Conservation (phyloP, 2,329 filamentous ascomycete genomes). For the Ascochyta koolunga region DNA sequence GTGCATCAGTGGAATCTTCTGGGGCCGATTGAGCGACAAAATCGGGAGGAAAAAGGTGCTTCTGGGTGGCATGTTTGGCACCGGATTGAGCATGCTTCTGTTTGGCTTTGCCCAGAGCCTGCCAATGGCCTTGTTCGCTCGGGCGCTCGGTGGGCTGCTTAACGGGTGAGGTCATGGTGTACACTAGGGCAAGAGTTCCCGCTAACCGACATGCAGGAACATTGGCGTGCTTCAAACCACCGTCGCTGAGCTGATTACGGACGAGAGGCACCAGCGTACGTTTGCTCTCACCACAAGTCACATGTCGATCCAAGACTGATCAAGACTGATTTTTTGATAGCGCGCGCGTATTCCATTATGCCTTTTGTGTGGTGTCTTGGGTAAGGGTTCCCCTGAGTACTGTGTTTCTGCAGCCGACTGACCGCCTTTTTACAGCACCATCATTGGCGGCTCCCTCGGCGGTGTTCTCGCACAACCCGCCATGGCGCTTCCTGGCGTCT, state of each 20-base stretch:
- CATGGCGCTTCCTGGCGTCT: constrained; percentile 76
- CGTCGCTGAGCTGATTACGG: constrained; percentile 89
- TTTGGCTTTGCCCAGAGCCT: constrained; percentile 91
- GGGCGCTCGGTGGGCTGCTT: constrained; percentile 85
- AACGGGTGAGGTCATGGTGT: constrained; percentile 73
- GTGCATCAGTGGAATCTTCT: constrained; percentile 89
- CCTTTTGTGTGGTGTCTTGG: constrained; percentile 97
- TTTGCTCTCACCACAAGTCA: constrained; percentile 22
- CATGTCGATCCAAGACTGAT: constrained; percentile 29
- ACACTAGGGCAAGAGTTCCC: constrained; percentile 28
- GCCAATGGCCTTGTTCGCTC: constrained; percentile 80
- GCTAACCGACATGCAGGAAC: constrained; percentile 64
- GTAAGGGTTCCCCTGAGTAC: constrained; percentile 51
- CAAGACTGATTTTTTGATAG: constrained; percentile 59
- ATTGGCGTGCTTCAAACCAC: constrained; percentile 96
- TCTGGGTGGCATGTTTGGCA: constrained; percentile 86
- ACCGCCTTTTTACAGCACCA: constrained; percentile 66
- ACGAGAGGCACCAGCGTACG: constrained; percentile 90
- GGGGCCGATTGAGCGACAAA: constrained; percentile 90
- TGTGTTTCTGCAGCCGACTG: constrained; percentile 24
- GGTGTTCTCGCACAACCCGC: constrained; percentile 88
- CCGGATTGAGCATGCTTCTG: constrained; percentile 86
- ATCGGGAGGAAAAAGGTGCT: constrained; percentile 93
- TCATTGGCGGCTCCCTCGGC: constrained; percentile 89
- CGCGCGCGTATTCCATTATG: constrained; percentile 96